These are phyloP conservation scores for Trichoderma orchidacearum DNA, from an alignment of 495 filamentous ascomycete genomes.

Conservation along the genomic window DNA sequence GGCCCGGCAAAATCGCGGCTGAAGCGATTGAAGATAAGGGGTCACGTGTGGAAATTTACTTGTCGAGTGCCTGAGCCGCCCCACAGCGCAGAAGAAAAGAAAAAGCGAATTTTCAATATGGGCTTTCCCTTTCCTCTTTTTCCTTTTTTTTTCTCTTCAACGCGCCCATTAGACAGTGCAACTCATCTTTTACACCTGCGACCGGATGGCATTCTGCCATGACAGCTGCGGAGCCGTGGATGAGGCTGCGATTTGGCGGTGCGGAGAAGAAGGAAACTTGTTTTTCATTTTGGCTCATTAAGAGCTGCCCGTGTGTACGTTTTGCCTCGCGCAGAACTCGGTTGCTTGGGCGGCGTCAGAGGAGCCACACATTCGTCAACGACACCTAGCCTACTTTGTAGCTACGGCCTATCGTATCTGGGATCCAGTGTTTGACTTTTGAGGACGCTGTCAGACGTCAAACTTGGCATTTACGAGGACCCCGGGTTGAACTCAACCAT, in stretches of 20 bases:
- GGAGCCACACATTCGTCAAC: slow-evolving; percentile 49
- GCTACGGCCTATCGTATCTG: too few relatives aligned
- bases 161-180: slow-evolving; percentile 85
- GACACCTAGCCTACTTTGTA: too few relatives aligned
- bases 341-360: slow-evolving; percentile 88
- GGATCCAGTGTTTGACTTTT: too few relatives aligned
- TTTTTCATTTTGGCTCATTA: slow-evolving; percentile 54
- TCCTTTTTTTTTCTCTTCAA: slow-evolving; percentile 35
- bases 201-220: slow-evolving; percentile 55
- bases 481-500: too few relatives aligned
- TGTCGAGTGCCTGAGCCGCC: neutral
- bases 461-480: too few relatives aligned
- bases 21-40: neutral
- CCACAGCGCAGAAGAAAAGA: neutral
- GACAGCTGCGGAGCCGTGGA: slow-evolving; percentile 46
- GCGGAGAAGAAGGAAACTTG: slow-evolving; percentile 55
- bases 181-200: slow-evolving; percentile 47
- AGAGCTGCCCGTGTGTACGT: slow-evolving; percentile 73
- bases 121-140: slow-evolving; percentile 12
- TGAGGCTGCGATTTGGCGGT: slow-evolving; percentile 66
- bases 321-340: slow-evolving; percentile 10
- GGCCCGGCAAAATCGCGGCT: neutral
- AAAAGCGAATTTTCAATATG: neutral
- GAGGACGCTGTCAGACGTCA: too few relatives aligned
- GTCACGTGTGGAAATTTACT: neutral